Percentiles rank a stretch among this genome's conserved stretches.
phyloP scores from a whole-genome alignment of 768 basidiomycete genomes.

The Strobilomyces confusus region DNA sequence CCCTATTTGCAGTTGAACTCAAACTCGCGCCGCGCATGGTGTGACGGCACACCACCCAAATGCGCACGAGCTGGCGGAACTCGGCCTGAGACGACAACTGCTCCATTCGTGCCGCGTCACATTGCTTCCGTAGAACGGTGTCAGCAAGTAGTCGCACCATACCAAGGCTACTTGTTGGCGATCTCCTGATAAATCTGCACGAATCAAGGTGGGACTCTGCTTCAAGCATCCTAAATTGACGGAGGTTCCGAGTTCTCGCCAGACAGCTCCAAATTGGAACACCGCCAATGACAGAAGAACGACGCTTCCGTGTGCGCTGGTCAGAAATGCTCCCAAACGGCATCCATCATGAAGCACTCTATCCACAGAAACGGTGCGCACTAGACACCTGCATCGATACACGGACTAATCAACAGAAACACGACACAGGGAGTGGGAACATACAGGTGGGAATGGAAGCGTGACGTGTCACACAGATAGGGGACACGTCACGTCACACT shows the following conservation, averaged over 20 bases:
- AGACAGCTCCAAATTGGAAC: constrained; percentile 13
- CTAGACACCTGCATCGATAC: background rate
- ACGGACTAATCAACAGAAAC: background rate
- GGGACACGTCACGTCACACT: constrained; percentile 28
- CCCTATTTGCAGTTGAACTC: constrained; percentile 19
- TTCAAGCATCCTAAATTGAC: background rate
- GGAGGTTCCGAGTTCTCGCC: background rate
- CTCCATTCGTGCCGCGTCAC: too few species aligned
- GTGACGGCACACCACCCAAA: constrained; percentile 29
- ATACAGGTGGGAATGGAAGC: constrained; percentile 4
- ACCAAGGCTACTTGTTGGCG: background rate
- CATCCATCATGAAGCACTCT: background rate
- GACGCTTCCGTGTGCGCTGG: background rate
- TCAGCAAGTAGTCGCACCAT: too few species aligned
- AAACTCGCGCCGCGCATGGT: constrained; percentile 1
- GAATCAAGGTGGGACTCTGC: constrained; percentile 6
- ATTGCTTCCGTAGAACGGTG: too few species aligned
- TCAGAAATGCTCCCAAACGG: background rate
- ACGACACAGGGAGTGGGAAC: background rate
- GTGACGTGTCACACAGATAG: constrained; percentile 30
- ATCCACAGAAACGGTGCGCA: constrained; percentile 2
- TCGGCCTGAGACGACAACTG: constrained; percentile 14
- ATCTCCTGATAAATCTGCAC: background rate
- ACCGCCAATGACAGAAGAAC: constrained; percentile 3
- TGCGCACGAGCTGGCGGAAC: constrained; percentile 17